Base-by-base conservation (phyloP, 257 asterid genomes). In the Ligustrum vulgare region DNA sequence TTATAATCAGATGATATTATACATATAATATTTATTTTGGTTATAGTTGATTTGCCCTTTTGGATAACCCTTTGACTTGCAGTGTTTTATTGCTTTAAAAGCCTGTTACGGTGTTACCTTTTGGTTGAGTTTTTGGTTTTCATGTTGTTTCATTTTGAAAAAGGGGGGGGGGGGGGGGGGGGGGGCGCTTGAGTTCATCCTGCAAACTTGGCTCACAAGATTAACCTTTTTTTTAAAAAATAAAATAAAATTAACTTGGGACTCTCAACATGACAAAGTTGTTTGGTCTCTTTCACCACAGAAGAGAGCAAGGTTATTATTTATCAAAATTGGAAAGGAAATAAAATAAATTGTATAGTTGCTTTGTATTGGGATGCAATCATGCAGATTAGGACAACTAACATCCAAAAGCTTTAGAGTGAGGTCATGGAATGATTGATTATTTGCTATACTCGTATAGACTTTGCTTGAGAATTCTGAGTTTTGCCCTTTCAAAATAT, bases 361-460 rank as follows among this genome's bases (percentile, higher is more conserved):
- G 56, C 6, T 45, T 45, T 45, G 16, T 45, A 13, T 45, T 45
- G 56, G n/a, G n/a, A n/a, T n/a, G n/a, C n/a, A n/a, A n/a, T n/a
- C 4, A 43, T 49, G 72, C 45, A 28, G 36, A 41, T 23, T 66
- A 72, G 69, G 72, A 37, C 64, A 0, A 28, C 36, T 51, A 35
- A 60, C 18, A 35, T 62, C 58, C 18, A 36, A 77, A 77, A 54
- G 33, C 72, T 70, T 77, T 43, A 34, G 35, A 31, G 47, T 45
- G 54, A 58, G 28, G 67, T 71, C 60, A 31, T 47, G 39, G 45
- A 35, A 67, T 62, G 60, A 23, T 45, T 49, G 67, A 23, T 60
- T 49, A 56, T 12, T 33, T n/a, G 18, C 39, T 10, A 60, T 58
- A 60, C 47, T 60, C 25, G 37, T 7, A n/a, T 18, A 23, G 51